These are phyloP conservation scores for Globisporangium lucens DNA, from an alignment of 352 stramenopile species.

Conservation along the genomic window DNA sequence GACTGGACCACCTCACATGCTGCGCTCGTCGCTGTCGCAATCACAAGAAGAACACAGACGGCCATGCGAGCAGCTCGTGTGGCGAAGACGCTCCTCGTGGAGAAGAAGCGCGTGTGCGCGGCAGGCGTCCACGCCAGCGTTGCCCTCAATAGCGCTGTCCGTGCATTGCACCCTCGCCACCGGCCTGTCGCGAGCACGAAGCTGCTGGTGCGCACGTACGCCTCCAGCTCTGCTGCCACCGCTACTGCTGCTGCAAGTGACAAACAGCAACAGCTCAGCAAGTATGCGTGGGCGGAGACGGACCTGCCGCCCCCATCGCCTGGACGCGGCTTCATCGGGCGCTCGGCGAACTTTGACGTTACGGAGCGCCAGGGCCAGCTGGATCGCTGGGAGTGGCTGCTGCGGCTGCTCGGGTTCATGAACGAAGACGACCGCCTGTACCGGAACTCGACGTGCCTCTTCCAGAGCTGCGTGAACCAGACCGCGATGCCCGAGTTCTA, in stretches of 20 bases:
- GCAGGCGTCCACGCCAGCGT: conserved; percentile 3
- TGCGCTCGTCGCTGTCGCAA: neutral
- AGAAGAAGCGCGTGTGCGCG: neutral
- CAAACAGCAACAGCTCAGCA: conserved; percentile 22
- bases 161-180: neutral
- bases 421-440: conserved; percentile 83
- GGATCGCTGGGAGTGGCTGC: conserved; percentile 78
- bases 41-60: conserved; percentile 12
- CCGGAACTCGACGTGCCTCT: conserved; percentile 65
- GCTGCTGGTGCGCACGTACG: conserved; percentile 20
- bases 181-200: conserved; percentile 7
- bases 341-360: conserved; percentile 81
- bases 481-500: conserved; percentile 74
- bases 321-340: conserved; percentile 60
- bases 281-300: conserved; percentile 70
- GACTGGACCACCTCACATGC: conserved; percentile 10
- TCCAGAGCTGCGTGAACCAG: conserved; percentile 85
- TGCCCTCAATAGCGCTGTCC: neutral
- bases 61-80: conserved; percentile 15
- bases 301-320: conserved; percentile 80
- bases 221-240: conserved; percentile 19
- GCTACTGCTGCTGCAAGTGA: conserved; percentile 1
- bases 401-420: conserved; percentile 83
- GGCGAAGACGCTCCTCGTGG: conserved; percentile 8
- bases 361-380: conserved; percentile 56